Evolutionary conservation across 371 early-diverging fungal species (phyloP).

Genomic region (Mucor sp.): DNA sequence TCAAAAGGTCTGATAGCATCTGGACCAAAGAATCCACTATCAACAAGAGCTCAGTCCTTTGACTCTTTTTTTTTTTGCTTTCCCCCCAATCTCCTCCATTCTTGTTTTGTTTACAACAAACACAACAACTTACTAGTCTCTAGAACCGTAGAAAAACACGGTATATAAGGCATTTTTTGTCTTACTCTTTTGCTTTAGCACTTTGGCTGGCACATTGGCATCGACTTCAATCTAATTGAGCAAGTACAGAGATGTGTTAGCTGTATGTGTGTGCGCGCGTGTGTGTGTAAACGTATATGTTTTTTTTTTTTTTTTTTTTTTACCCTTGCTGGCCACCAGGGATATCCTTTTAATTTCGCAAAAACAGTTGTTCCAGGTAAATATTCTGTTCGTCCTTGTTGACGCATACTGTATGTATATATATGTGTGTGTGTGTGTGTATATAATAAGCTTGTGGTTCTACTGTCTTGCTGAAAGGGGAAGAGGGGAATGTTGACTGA

Average conservation of each 20-base stretch:
- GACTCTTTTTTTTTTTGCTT: background rate
- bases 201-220: slow-evolving; percentile 51
- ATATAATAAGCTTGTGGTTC: background rate
- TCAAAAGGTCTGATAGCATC: slow-evolving; percentile 40
- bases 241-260: no score
- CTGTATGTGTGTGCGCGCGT: no score
- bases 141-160: slow-evolving; percentile 72
- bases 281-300: no score
- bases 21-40: slow-evolving; percentile 43
- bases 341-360: slow-evolving; percentile 76
- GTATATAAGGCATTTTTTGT: slow-evolving; percentile 58
- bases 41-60: background rate
- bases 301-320: no score
- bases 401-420: no score
- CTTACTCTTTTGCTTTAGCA: slow-evolving; percentile 59
- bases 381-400: slow-evolving; percentile 36
- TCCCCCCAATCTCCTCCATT: no score
- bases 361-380: slow-evolving; percentile 66
- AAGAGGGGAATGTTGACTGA: background rate
- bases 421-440: no score
- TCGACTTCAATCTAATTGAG: slow-evolving; percentile 58
- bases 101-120: no score
- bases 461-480: background rate
- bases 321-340: slow-evolving; percentile 83
- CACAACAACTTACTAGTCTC: slow-evolving; percentile 66